Conservation (phyloP, 306 rosid genomes). For the Castanea crenata region DNA sequence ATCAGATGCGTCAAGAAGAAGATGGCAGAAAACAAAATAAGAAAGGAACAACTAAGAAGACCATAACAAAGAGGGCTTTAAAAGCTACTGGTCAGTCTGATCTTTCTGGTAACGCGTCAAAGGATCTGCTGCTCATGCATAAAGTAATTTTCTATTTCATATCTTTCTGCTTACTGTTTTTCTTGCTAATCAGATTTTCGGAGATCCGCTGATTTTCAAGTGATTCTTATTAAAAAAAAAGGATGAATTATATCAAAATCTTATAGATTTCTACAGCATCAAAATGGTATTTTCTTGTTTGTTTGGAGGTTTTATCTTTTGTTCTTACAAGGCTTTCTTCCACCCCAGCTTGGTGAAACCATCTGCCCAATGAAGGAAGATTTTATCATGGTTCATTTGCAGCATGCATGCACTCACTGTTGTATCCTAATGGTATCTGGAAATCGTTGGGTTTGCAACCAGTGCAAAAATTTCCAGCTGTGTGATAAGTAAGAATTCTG, state of each 20-base stretch:
- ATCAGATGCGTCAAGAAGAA: slow-evolving; percentile 94
- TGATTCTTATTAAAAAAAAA: not conserved
- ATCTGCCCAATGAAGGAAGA: slow-evolving; percentile 98
- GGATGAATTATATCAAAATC: too few relatives aligned
- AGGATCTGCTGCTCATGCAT: slow-evolving; percentile 96
- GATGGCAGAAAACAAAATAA: slow-evolving; percentile 92
- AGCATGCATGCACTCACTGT: slow-evolving; percentile 78
- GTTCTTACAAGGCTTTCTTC: slow-evolving; percentile 20
- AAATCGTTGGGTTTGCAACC: slow-evolving; percentile 82
- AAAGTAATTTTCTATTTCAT: slow-evolving; percentile 56
- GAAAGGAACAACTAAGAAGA: slow-evolving; percentile 84
- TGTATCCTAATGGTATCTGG: slow-evolving; percentile 87
- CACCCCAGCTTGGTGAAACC: slow-evolving; percentile 93
- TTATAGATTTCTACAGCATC: too few relatives aligned
- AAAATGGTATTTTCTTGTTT: not conserved
- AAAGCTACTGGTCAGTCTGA: slow-evolving; percentile 96
- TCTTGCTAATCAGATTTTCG: not conserved
- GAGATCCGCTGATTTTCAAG: not conserved
- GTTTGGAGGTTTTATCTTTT: not conserved
- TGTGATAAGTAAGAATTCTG: slow-evolving; percentile 75
- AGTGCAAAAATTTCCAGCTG: slow-evolving; percentile 90
- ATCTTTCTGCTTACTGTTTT: not conserved
- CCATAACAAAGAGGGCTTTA: slow-evolving; percentile 86
- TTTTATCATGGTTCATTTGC: slow-evolving; percentile 97
- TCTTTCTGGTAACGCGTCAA: slow-evolving; percentile 90